phyloP scores from a whole-genome alignment of 2,329 filamentous ascomycete species.

The Cladosporium cucumerinum region DNA sequence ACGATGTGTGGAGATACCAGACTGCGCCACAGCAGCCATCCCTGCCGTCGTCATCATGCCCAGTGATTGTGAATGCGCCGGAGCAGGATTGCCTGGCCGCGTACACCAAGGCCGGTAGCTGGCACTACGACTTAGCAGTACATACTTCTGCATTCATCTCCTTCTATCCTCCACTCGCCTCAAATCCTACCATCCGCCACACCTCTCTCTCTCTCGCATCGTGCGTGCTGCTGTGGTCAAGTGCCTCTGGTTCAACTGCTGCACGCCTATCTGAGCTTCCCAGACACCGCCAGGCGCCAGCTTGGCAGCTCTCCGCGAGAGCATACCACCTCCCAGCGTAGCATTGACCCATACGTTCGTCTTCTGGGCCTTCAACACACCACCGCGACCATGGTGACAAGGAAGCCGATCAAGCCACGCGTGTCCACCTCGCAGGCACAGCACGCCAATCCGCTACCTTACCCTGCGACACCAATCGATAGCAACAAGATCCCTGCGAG shows the following conservation, averaged over 20 bases:
- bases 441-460: conserved; percentile 40
- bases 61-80: neutral
- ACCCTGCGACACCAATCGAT: conserved; percentile 42
- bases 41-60: neutral
- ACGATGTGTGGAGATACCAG: neutral
- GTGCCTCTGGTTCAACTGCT: neutral
- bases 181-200: neutral
- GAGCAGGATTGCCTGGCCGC: neutral
- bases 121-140: neutral
- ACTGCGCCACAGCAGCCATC: neutral
- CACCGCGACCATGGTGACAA: conserved; percentile 40
- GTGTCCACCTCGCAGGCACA: conserved; percentile 36
- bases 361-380: neutral
- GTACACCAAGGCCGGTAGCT: neutral
- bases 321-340: neutral
- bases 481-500: conserved; percentile 25
- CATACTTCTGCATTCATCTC: neutral
- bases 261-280: neutral
- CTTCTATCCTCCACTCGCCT: neutral
- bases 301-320: conserved; percentile 3
- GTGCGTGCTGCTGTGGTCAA: neutral
- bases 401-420: conserved; percentile 39
- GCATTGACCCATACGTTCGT: neutral
- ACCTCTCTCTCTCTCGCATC: neutral
- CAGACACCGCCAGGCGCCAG: conserved; percentile 3